phyloP scores from a whole-genome alignment of 1,284 basidiomycete genomes.

The Leccinum pallidistipes region DNA sequence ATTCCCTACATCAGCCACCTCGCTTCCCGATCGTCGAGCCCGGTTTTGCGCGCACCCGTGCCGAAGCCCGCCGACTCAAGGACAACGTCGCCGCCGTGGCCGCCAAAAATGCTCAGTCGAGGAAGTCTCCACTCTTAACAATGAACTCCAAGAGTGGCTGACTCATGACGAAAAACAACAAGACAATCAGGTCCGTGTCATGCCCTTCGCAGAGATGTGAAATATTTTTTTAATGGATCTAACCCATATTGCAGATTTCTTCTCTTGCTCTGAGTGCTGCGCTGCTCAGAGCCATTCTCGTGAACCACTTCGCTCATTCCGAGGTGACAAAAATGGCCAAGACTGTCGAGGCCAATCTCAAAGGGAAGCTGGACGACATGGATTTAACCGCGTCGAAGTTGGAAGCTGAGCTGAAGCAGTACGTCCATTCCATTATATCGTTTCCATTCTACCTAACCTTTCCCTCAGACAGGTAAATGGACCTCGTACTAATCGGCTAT shows the following conservation, averaged over 20 bases:
- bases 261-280: conserved; percentile 66
- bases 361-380: conserved; percentile 61
- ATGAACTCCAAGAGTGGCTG: conserved; percentile 73
- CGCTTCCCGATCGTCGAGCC: conserved; percentile 39
- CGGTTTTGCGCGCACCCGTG: conserved; percentile 43
- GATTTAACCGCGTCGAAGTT: conserved; percentile 57
- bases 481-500: background rate
- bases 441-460: conserved; percentile 22
- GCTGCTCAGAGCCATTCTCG: conserved; percentile 73
- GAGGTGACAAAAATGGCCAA: conserved; percentile 68
- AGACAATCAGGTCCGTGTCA: conserved; percentile 57
- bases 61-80: conserved; percentile 66
- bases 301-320: conserved; percentile 74
- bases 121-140: conserved; percentile 70
- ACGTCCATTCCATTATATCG: conserved; percentile 36
- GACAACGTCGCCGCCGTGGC: conserved; percentile 75
- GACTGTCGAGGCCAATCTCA: conserved; percentile 56
- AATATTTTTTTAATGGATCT: conserved; percentile 9
- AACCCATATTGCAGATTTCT: conserved; percentile 43
- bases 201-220: conserved; percentile 32
- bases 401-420: conserved; percentile 70
- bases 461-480: conserved; percentile 34
- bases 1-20: conserved; percentile 22
- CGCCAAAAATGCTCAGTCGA: conserved; percentile 83
- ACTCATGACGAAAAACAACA: conserved; percentile 50